Evolutionary conservation across 305 asterid species (phyloP).

Genomic region (Solanum hybrid): DNA sequence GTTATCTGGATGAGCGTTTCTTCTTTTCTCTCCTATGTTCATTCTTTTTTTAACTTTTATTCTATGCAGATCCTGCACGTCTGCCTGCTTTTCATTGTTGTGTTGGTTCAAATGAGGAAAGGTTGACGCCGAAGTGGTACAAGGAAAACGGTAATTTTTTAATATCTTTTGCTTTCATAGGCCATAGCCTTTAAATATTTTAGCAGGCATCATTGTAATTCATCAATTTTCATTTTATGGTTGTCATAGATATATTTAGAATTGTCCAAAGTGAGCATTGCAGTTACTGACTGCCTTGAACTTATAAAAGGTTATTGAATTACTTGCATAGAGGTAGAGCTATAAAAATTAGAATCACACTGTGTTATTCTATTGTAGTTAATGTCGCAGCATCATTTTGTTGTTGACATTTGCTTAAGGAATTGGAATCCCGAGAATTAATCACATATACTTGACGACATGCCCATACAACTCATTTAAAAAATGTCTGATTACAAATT

Average conservation of each 20-base stretch:
- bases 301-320: neutral
- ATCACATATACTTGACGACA: neutral
- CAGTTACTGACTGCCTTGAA: neutral
- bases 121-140: constrained; percentile 64
- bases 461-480: neutral
- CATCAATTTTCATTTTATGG: neutral
- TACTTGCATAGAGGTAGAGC: neutral
- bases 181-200: neutral
- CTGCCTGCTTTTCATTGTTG: constrained; percentile 80
- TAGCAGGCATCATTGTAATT: neutral
- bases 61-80: constrained; percentile 57
- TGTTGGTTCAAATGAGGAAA: constrained; percentile 72
- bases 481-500: neutral
- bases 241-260: neutral
- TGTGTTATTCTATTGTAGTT: neutral
- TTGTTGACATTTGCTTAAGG: neutral
- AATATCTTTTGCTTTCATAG: constrained; percentile 1
- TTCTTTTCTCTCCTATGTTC: neutral
- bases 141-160: constrained; percentile 54
- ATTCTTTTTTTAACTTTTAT: constrained; percentile 1
- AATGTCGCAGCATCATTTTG: neutral
- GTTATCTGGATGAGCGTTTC: neutral
- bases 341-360: neutral
- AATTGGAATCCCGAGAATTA: neutral
- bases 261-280: neutral